Conservation (phyloP, 768 basidiomycete species). For the Hericium coralloides region DNA sequence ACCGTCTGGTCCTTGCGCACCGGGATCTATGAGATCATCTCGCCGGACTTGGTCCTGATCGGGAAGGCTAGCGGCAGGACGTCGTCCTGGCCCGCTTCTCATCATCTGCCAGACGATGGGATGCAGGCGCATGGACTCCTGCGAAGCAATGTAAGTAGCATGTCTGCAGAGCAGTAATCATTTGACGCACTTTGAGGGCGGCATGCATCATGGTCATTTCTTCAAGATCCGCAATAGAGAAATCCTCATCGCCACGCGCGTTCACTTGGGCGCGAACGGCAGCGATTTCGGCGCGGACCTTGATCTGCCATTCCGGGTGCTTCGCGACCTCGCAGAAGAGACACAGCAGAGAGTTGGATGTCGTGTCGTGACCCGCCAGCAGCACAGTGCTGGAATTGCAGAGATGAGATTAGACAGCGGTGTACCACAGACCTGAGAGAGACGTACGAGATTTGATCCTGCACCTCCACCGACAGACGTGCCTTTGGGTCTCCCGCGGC, state of each 20-base stretch:
- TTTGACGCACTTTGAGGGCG: constrained; percentile 4
- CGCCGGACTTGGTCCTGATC: constrained; percentile 7
- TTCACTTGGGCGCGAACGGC: background rate
- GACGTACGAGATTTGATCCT: constrained; percentile 10
- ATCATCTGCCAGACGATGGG: constrained; percentile 6
- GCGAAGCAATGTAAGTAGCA: background rate
- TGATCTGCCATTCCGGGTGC: constrained; percentile 7
- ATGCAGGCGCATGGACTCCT: constrained; percentile 12
- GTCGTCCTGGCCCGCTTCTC: background rate
- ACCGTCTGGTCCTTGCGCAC: constrained; percentile 6
- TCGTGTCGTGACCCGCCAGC: constrained; percentile 12
- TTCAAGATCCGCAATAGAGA: constrained; percentile 5
- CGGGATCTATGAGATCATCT: constrained; percentile 5
- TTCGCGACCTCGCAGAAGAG: constrained; percentile 12
- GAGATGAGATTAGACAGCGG: background rate
- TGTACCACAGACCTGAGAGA: background rate
- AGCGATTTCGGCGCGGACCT: constrained; percentile 11
- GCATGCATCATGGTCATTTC: constrained; percentile 6
- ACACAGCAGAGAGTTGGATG: constrained; percentile 6
- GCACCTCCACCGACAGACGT: constrained; percentile 4
- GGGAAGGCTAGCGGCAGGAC: constrained; percentile 6
- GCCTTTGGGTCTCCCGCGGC: background rate
- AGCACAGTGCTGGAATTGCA: constrained; percentile 2
- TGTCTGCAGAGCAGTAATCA: too few relatives aligned
- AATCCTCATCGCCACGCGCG: background rate